phyloP scores from a whole-genome alignment of 306 rosid genomes.

The Oxytropis ochrocephala region DNA sequence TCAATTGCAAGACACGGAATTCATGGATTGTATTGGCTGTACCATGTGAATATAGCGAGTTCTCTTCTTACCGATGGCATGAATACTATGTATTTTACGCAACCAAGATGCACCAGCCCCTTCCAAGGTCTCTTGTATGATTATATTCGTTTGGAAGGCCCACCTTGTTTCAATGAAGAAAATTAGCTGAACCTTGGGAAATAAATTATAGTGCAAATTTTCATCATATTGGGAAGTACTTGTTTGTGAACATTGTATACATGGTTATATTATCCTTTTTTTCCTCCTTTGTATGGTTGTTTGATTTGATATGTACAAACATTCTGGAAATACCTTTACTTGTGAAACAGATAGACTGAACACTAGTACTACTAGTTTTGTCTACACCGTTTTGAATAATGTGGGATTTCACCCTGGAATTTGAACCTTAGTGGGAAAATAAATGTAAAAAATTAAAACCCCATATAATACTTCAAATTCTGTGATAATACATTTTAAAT shows the following conservation, averaged over 20 bases:
- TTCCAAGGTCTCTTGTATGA: constrained; percentile 74
- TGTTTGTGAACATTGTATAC: not conserved
- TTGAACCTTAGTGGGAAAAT: not conserved
- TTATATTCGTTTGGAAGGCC: constrained; percentile 71
- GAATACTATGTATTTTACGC: constrained; percentile 54
- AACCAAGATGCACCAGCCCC: constrained; percentile 34
- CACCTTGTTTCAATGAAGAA: constrained; percentile 37
- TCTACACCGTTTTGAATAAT: not conserved
- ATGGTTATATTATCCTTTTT: not conserved
- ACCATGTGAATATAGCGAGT: constrained; percentile 34
- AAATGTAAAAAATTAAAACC: not conserved
- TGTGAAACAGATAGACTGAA: not conserved
- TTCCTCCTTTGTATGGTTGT: not conserved
- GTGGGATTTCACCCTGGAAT: constrained; percentile 1
- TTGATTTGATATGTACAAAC: not conserved
- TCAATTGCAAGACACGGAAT: constrained; percentile 81
- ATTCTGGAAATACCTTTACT: not conserved
- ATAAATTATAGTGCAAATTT: not conserved
- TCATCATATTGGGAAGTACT: constrained; percentile 5
- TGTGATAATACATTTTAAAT: not conserved
- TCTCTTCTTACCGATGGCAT: constrained; percentile 34
- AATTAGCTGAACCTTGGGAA: constrained; percentile 7
- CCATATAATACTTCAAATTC: not conserved
- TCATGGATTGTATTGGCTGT: constrained; percentile 68
- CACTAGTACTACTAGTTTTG: constrained; percentile 4